Evolutionary conservation across 2,329 filamentous ascomycete species (phyloP), one percentile per base, ranked within the genome.

Genomic region (Trichoderma sp.): DNA sequence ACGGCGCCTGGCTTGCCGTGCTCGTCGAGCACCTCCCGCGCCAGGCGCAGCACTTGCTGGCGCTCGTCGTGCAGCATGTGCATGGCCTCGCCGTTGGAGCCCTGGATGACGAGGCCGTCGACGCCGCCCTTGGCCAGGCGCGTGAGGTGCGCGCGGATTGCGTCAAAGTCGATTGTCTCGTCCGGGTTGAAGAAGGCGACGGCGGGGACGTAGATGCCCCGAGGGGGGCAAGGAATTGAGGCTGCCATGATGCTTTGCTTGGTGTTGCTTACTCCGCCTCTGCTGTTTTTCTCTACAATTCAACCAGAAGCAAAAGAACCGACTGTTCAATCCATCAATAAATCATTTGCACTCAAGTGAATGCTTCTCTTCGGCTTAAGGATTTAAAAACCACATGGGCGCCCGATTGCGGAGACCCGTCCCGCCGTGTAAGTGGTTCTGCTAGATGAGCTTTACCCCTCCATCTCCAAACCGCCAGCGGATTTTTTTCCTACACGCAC

Each of bases 1-100:
- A 71, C 68, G 24, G 70, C 58, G 2, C 56, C 56, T 10, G 56
- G 56, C 33, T 68, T 68, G 7, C 58, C 61, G 24, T 70, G 62
- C 52, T 68, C 63, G 27, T 40, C 11, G 16, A 71, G 56, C 6
- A 71, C 49, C 3, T 55, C 21, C 2, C 63, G 35, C 90, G 91
- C 80, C 92, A 84, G 73, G 84, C 82, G 4, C 83, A 79, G 93
- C 72, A 95, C 88, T 65, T 88, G 82, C 53, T 87, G 86, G 69
- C 92, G 88, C 80, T 95, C 92, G 29, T 86, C 83, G 73, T 90
- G 89, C 33, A 89, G 89, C 35, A 96, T 85, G 76, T 94, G 92
- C 21, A 93, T 92, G 5, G 92, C 92, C 82, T 96, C 92, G 74
- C 92, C 92, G 75, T 95, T 96, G 76, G 90, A 93, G 57, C 92